These are phyloP conservation scores for Pharus latifolius DNA, from an alignment of 176 grass and related monocot genomes.

Conservation along the genomic window DNA sequence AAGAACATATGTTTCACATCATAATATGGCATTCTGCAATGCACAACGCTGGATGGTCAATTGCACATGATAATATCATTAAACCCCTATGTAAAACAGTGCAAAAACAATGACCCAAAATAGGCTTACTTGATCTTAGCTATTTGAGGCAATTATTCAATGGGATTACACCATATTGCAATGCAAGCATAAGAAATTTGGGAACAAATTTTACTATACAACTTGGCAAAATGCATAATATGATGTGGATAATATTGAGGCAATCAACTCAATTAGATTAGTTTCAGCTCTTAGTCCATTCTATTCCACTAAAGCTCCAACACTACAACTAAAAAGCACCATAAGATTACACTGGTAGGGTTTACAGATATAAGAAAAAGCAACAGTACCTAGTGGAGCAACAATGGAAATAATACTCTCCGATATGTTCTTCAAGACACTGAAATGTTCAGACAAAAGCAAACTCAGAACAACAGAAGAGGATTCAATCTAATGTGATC, in stretches of 20 bases:
- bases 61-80: too few species aligned
- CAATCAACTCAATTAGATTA: not conserved
- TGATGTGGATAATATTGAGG: not conserved
- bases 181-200: not conserved
- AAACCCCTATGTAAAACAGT: not conserved
- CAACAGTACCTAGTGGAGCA: slow-evolving; percentile 67
- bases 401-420: slow-evolving; percentile 70
- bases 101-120: not conserved
- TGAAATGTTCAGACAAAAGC: slow-evolving; percentile 28
- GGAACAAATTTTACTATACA: not conserved
- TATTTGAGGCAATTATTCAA: not conserved
- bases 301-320: not conserved
- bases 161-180: not conserved
- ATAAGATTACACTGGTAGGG: not conserved
- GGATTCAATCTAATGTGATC: not conserved
- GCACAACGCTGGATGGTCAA: not conserved
- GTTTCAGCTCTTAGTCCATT: not conserved
- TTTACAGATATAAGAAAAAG: not conserved
- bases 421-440: slow-evolving; percentile 84
- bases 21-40: not conserved
- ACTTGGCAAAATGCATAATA: not conserved
- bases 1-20: not conserved
- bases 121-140: not conserved
- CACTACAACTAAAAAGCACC: not conserved
- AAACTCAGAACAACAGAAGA: slow-evolving; percentile 18